A percentile compares a stretch with the other conserved stretches of the same genome.
These are phyloP conservation scores for Cystobasidiaceae sp. DNA, from an alignment of 1,284 basidiomycete species.

Conservation along the genomic window DNA sequence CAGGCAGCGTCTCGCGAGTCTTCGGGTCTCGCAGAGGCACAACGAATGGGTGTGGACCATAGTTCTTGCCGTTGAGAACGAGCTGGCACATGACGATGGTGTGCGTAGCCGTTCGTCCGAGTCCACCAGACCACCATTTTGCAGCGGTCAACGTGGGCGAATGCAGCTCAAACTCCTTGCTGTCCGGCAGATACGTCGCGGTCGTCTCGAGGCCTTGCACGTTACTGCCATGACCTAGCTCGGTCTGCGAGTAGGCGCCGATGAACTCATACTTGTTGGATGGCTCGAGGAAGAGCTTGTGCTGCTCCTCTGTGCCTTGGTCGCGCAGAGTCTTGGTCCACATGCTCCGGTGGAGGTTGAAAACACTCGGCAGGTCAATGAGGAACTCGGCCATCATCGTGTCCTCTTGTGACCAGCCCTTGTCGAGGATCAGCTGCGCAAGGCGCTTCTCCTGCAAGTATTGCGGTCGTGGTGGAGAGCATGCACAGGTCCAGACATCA, in stretches of 20 bases:
- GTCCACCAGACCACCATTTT: conserved; percentile 68
- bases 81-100: conserved; percentile 49
- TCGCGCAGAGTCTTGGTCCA: conserved; percentile 22
- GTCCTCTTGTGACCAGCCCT: conserved; percentile 35
- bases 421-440: conserved; percentile 44
- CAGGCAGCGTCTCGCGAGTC: conserved; percentile 47
- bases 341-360: conserved; percentile 14
- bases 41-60: conserved; percentile 48
- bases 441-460: conserved; percentile 45
- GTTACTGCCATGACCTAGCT: conserved; percentile 65
- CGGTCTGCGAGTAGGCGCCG: conserved; percentile 64
- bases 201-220: conserved; percentile 68
- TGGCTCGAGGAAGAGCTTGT: conserved; percentile 52
- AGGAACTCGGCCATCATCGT: conserved; percentile 45
- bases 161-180: conserved; percentile 66
- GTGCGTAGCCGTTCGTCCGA: conserved; percentile 47
- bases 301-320: conserved; percentile 37
- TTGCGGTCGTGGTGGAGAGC: neutral
- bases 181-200: conserved; percentile 65
- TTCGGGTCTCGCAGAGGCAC: conserved; percentile 47
- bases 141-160: conserved; percentile 68
- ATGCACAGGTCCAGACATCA: no score
- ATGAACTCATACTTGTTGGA: conserved; percentile 58
- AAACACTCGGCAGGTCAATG: conserved; percentile 36
- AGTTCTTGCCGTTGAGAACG: conserved; percentile 45